A percentile compares a stretch with the other conserved stretches of the same genome.
Conservation (phyloP, 371 early-diverging fungal genomes). For the Actinomortierella wolfii region DNA sequence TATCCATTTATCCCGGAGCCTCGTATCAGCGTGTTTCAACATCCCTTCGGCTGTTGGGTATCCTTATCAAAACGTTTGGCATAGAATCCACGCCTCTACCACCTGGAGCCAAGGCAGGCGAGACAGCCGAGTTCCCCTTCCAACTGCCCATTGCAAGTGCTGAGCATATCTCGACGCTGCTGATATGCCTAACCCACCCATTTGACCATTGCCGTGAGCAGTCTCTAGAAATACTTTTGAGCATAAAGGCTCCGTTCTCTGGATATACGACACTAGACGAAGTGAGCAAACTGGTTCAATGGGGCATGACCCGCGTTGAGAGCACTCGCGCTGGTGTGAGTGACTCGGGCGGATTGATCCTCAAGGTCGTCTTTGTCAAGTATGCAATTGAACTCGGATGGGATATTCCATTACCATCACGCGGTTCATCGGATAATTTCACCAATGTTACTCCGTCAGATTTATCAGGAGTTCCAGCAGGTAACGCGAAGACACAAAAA, state of each 20-base stretch:
- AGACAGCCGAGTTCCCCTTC: conserved; percentile 61
- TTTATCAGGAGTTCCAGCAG: conserved; percentile 34
- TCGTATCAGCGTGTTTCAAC: conserved; percentile 69
- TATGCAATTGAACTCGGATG: conserved; percentile 66
- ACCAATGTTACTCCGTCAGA: conserved; percentile 8
- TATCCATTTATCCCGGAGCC: conserved; percentile 60
- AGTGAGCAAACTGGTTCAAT: conserved; percentile 62
- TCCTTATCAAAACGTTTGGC: conserved; percentile 60
- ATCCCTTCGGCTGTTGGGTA: conserved; percentile 51
- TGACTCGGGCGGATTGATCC: conserved; percentile 80
- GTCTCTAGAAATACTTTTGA: conserved; percentile 67
- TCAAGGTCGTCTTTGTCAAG: conserved; percentile 78
- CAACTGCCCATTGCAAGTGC: conserved; percentile 54
- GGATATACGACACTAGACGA: conserved; percentile 51
- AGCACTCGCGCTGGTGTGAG: conserved; percentile 82
- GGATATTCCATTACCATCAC: conserved; percentile 26
- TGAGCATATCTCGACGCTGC: conserved; percentile 54
- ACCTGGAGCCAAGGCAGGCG: conserved; percentile 49
- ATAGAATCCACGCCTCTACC: conserved; percentile 54
- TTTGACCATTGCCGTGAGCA: conserved; percentile 72
- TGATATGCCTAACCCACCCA: conserved; percentile 66
- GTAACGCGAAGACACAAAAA: conserved; percentile 6
- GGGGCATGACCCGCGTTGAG: conserved; percentile 64
- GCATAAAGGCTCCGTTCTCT: conserved; percentile 63
- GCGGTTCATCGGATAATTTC: conserved; percentile 2